Base-by-base conservation (phyloP, 495 filamentous ascomycete species). In the Hypomontagnella submonticulosa region DNA sequence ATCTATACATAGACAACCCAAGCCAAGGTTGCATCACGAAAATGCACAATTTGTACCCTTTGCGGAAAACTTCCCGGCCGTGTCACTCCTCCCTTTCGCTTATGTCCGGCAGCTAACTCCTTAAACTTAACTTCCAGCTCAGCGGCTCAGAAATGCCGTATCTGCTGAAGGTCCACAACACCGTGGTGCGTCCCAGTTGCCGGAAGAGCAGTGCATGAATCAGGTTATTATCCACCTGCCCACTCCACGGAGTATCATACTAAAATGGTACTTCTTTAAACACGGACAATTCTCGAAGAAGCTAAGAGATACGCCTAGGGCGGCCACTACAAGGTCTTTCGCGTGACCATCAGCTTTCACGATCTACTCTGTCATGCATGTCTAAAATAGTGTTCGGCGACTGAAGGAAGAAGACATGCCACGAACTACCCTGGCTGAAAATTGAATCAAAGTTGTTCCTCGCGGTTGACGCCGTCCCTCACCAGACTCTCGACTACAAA, bases 221-320 rank as follows among this genome's bases (percentile, higher is more conserved):
- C 59, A 63, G 55, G 42, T 50, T 43, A 63, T 55, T 56, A 63
- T 63, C 65, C 65, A 68, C 54, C 47, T 48, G 19, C 48, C 49
- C 47, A 52, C 23, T 48, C 46, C 34, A 54, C 53, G 40, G 42
- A 55, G 47, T 33, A 48, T 48, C 58, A 47, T 30, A 55, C 54
- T 68, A 62, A 44, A 63, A 49, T 53, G 23, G 50, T n/a, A n/a
- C 46, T 65, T 51, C 52, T 27, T 23, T 46, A 19, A 36, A 23
- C 40, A 30, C 44, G 57, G 51, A 36, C 50, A 66, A 61, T 50
- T 27, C 63, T 56, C 10, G 15, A 61, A 50, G 18, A 20, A 44
- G 56, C 41, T 61, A 61, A 43, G 34, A 57, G 30, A 57, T 16
- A 38, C 32, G 23, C 34, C 36, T 61, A 61, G 57, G 52, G 40